Conservation (phyloP, 768 basidiomycete genomes). For the Leccinum ochraceum region DNA sequence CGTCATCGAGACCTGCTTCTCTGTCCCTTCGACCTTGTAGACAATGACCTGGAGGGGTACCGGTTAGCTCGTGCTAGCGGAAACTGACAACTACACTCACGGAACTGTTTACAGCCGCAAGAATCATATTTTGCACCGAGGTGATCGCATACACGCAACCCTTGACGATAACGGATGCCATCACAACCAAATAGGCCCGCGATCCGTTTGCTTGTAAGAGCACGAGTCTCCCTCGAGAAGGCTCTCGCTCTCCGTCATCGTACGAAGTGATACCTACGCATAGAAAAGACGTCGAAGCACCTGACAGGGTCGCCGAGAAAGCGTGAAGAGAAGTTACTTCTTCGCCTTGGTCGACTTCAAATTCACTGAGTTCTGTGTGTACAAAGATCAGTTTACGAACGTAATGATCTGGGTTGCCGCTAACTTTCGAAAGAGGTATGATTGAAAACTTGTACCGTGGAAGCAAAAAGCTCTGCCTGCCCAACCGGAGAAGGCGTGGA, state of each 20-base stretch:
- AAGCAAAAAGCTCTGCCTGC: constrained; percentile 44
- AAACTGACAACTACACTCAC: constrained; percentile 42
- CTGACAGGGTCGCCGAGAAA: constrained; percentile 29
- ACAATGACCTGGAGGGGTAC: constrained; percentile 45
- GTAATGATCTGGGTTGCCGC: constrained; percentile 26
- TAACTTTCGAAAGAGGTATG: constrained; percentile 63
- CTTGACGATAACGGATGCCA: constrained; percentile 46
- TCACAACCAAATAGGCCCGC: constrained; percentile 29
- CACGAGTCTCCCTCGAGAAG: constrained; percentile 59
- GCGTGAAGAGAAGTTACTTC: constrained; percentile 58
- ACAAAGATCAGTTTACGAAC: constrained; percentile 6
- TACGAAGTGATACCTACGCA: constrained; percentile 51
- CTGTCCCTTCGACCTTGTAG: constrained; percentile 42
- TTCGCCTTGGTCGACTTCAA: constrained; percentile 48
- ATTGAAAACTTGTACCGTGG: constrained; percentile 68
- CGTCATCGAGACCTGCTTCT: constrained; percentile 32
- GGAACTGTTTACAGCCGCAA: constrained; percentile 74
- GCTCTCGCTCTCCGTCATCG: constrained; percentile 46
- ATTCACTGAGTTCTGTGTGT: constrained; percentile 28
- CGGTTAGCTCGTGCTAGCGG: background rate
- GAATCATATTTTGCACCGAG: constrained; percentile 49
- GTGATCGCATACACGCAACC: constrained; percentile 75
- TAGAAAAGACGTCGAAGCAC: constrained; percentile 41
- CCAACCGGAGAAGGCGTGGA: constrained; percentile 55
- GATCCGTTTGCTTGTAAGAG: constrained; percentile 43